Evolutionary conservation across 805 yeast species (phyloP), one percentile per base, ranked within the genome.

Genomic region (Wickerhamomyces alni): DNA sequence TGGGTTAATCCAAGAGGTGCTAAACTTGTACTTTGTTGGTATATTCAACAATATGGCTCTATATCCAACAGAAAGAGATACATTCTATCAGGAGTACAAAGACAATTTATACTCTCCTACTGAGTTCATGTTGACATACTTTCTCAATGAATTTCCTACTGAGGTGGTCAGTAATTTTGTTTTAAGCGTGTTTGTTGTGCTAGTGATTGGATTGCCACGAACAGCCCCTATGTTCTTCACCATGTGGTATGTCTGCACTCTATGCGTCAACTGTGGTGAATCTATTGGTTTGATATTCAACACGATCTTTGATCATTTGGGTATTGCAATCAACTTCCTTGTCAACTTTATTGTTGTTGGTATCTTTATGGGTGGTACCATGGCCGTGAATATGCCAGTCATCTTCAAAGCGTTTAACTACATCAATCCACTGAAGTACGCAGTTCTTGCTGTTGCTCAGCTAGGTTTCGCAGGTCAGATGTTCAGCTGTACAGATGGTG

Each of bases 221-320:
- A 75, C 77, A 1, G 71, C 80, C 0, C 72, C 65, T 0, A 75
- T 81, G 69, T 87, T 73, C 51, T 86, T 87, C 51, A 70, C 80
- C 1, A 67, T 79, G 52, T 70, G 77, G 31, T 74, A 75, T 45
- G 66, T 75, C 17, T 54, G 80, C 1, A 61, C 75, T 35, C 60
- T 73, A 10, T 67, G 76, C 24, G 74, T 81, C n/a, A 78, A 80
- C 44, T 75, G 86, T 44, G 95, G 95, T 26, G 95, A 86, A 54
- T 81, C 89, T 2, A 65, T 86, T 28, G 95, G 95, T 1, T 81
- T 86, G 2, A 66, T 82, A 35, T 80, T 85, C 46, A 83, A 83
- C 52, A 77, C 87, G 8, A 52, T 81, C 0, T 78, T 86, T 51
- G 63, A 69, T 35, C 87, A 85, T 51, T 72, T 84, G 27, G 95